These are phyloP conservation scores for Candida tammaniensis DNA, from an alignment of 805 yeast genomes.

Conservation along the genomic window DNA sequence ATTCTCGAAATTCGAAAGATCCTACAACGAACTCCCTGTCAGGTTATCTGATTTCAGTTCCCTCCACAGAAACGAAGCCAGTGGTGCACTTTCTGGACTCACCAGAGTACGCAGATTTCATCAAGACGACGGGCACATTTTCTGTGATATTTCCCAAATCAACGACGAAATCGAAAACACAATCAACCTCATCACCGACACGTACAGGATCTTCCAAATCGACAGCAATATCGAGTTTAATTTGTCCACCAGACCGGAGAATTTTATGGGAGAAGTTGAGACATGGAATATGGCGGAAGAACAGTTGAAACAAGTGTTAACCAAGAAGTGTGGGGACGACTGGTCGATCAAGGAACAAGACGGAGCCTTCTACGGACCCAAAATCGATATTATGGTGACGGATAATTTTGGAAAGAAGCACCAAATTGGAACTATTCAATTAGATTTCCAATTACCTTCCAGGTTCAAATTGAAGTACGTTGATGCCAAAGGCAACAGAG, in stretches of 20 bases:
- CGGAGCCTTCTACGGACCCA: constrained; percentile 97
- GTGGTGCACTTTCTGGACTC: constrained; percentile 90
- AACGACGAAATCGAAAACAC: constrained; percentile 69
- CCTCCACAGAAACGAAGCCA: constrained; percentile 89
- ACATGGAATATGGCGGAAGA: constrained; percentile 85
- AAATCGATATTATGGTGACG: constrained; percentile 79
- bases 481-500: constrained; percentile 44
- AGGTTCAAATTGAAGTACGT: constrained; percentile 75
- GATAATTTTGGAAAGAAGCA: constrained; percentile 81
- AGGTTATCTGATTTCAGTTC: constrained; percentile 87
- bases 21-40: constrained; percentile 83
- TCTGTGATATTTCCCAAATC: constrained; percentile 79
- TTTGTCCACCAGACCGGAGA: constrained; percentile 74
- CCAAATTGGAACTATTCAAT: constrained; percentile 93
- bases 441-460: constrained; percentile 91
- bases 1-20: constrained; percentile 69
- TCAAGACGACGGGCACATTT: constrained; percentile 97
- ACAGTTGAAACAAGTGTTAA: constrained; percentile 58
- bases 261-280: constrained; percentile 69
- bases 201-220: constrained; percentile 69
- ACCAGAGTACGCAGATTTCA: constrained; percentile 94
- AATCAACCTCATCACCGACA: constrained; percentile 67
- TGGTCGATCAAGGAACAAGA: constrained; percentile 89
- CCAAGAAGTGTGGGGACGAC: constrained; percentile 38
- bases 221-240: constrained; percentile 53